Base-by-base conservation (phyloP, 164 flowering plant genomes). In the Umbellularia californica region DNA sequence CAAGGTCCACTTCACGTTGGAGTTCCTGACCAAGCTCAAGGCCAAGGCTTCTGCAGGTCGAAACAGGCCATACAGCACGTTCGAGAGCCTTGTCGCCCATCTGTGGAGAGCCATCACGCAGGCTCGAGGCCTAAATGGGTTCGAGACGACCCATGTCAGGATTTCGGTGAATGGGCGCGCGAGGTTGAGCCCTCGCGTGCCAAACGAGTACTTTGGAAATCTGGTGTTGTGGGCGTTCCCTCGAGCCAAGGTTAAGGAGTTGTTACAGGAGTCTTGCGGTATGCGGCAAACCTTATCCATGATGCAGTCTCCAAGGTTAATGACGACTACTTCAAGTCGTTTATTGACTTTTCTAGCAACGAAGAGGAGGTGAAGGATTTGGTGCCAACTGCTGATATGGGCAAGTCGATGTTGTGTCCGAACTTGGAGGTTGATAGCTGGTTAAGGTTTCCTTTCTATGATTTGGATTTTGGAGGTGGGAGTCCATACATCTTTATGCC, bases 171-270 rank as follows among this genome's bases (percentile, higher is more conserved):
- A 83, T 55, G 86, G 82, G 11, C 82, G 86, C 1, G 22, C 64
- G 1, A 68, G 84, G 25, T 24, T 83, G 64, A 78, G 60, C 35
- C 35, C 35, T 30, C 35, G 35, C 0, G 35, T 30, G 35, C 35
- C 35, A 30, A 30, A 30, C 35, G 35, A 30, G 35, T 30, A 30
- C 35, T 30, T 30, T 30, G 35, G 35, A 30, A 30, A 30, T 30
- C 35, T 83, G 78, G 83, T 83, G 30, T 70, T 83, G 5, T 83
- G 85, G 85, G 83, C 85, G 20, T 81, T 77, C 41, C 83, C 83
- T 2, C 68, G 63, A 17, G 66, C 83, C 5, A 75, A 58, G 35
- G 84, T 84, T 27, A 73, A 78, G 69, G 80, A 82, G 15, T 74
- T 84, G 3, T 30, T 84, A 52, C 2, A 12, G 3, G 72, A 74